Conservation (phyloP, 2,329 filamentous ascomycete genomes). For the Chaetomium sp. region DNA sequence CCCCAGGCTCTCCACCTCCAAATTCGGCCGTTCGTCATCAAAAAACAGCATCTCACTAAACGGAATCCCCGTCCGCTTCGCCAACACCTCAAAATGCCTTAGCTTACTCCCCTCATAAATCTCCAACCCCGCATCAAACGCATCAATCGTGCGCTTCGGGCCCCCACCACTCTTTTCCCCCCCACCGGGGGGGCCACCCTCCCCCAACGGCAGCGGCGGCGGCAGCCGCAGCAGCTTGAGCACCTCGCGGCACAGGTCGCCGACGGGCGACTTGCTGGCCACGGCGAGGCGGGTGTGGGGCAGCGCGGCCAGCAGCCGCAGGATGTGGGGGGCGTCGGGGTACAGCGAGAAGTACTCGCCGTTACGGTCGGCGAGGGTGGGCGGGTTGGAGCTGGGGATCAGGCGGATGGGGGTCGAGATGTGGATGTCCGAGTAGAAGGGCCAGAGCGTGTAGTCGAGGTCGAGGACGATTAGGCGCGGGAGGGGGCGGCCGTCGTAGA, state of each 20-base stretch:
- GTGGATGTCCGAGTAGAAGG: constrained; percentile 97
- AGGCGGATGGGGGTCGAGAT: constrained; percentile 70
- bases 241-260: constrained; percentile 78
- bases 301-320: constrained; percentile 55
- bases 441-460: constrained; percentile 98
- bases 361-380: constrained; percentile 52
- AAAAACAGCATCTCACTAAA: constrained; percentile 94
- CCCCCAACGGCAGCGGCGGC: not conserved
- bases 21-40: constrained; percentile 86
- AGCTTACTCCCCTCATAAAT: constrained; percentile 80
- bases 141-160: constrained; percentile 55
- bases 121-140: constrained; percentile 63
- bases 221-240: constrained; percentile 70
- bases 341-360: constrained; percentile 74
- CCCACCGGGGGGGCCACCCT: constrained; percentile 16
- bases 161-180: constrained; percentile 11
- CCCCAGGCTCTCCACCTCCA: constrained; percentile 76
- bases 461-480: constrained; percentile 89
- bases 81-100: constrained; percentile 77
- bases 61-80: constrained; percentile 67
- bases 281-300: constrained; percentile 61
- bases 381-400: constrained; percentile 43
- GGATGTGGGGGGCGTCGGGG: constrained; percentile 65
- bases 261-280: constrained; percentile 79
- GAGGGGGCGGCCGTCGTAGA: constrained; percentile 65